A percentile compares a stretch with the other conserved stretches of the same genome.
These are phyloP conservation scores for Pseudocercospora musae DNA, from an alignment of 2,329 filamentous ascomycete genomes.

Conservation along the genomic window DNA sequence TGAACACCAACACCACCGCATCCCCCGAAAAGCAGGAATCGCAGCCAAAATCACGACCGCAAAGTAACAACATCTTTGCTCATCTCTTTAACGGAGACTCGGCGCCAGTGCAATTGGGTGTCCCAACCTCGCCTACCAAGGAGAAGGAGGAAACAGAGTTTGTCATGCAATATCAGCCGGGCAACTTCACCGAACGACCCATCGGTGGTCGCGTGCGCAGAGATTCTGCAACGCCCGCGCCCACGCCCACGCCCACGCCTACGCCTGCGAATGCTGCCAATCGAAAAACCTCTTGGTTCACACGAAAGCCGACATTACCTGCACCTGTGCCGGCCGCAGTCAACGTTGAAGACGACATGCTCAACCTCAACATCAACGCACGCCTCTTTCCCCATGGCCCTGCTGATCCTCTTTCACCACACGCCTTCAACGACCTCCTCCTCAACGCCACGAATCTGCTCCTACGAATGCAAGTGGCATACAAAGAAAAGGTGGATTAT, in stretches of 20 bases:
- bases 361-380: slow-evolving; percentile 53
- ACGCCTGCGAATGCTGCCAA: neutral
- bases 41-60: slow-evolving; percentile 10
- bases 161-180: slow-evolving; percentile 36
- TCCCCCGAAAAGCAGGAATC: slow-evolving; percentile 10
- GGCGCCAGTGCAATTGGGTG: slow-evolving; percentile 33
- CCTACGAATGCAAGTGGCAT: slow-evolving; percentile 54
- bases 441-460: slow-evolving; percentile 56
- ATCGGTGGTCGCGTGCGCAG: slow-evolving; percentile 16
- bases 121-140: slow-evolving; percentile 26
- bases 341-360: slow-evolving; percentile 46
- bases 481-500: slow-evolving; percentile 50
- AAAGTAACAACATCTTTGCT: slow-evolving; percentile 28
- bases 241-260: neutral
- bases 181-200: slow-evolving; percentile 32
- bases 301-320: slow-evolving; percentile 23
- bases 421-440: slow-evolving; percentile 56
- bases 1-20: slow-evolving; percentile 21
- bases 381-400: slow-evolving; percentile 54
- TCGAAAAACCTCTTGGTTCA: slow-evolving; percentile 34
- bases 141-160: slow-evolving; percentile 34
- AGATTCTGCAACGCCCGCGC: slow-evolving; percentile 6
- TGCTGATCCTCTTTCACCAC: slow-evolving; percentile 48
- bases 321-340: slow-evolving; percentile 8
- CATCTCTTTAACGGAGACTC: slow-evolving; percentile 36